Base-by-base conservation (phyloP, 1,284 basidiomycete genomes). In the Anthracocystis panici-leucophaei region DNA sequence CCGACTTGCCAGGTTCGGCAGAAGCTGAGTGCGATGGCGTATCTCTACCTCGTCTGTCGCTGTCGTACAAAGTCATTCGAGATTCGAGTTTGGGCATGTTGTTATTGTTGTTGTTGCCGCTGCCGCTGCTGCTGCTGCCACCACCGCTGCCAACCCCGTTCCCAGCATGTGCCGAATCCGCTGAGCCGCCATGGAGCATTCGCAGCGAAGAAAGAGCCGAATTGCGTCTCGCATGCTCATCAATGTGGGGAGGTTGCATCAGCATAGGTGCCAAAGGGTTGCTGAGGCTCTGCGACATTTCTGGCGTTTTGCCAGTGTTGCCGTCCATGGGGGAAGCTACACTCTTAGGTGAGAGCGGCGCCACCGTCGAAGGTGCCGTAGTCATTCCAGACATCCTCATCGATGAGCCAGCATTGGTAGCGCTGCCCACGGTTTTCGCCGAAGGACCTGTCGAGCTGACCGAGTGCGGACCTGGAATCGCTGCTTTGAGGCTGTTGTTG, bases 171-270 rank as follows among this genome's bases (percentile, higher is more conserved):
- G 45, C 31, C 12, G 44, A 45, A 38, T 58, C 56, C 33, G 18
- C 33, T 31, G 54, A 46, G 5, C 46, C 46, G 33, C 27, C 38
- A n/a, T 57, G 93, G 81, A 92, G 92, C 49, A 93, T 92, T 84
- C 92, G 90, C 61, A 93, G 84, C 0, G 56, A 76, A 55, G 25
- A 68, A n/a, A 70, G 23, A 31, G 25, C 60, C 23, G 78, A 77
- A 25, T 78, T 68, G 49, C 63, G 66, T 29, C 56, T 18, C 11
- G 35, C 56, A 38, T 40, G 21, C 6, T 57, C 56, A 6, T 57
- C 65, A 41, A 79, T 59, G 45, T 78, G 77, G 10, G 80, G 58
- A 40, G 70, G 76, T 33, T 72, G 81, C 18, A 82, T 57, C 29
- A 55, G 57, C 58, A 79, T 65, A 20, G 65, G 50, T n/a, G 59